These are phyloP conservation scores for Microdochium trichocladiopsis DNA, from an alignment of 2,329 filamentous ascomycete genomes.

Conservation along the genomic window DNA sequence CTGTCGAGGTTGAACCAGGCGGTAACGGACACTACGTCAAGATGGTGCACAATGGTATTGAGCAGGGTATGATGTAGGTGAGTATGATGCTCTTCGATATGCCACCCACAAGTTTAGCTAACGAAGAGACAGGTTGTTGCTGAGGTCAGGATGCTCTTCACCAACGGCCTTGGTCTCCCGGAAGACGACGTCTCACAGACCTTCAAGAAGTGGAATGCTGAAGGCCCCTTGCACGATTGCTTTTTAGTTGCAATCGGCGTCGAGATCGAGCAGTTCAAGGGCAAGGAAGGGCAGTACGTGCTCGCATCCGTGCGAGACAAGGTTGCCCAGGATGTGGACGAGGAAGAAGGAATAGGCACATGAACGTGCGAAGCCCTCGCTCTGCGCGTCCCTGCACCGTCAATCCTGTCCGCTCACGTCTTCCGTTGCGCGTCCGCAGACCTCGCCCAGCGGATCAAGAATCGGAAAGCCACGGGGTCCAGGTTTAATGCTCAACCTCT, in stretches of 20 bases:
- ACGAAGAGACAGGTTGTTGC: conserved; percentile 33
- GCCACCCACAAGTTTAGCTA: background rate
- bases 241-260: conserved; percentile 58
- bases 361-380: conserved; percentile 56
- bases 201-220: conserved; percentile 52
- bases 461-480: conserved; percentile 38
- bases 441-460: conserved; percentile 43
- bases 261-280: conserved; percentile 48
- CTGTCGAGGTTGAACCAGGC: conserved; percentile 50
- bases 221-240: conserved; percentile 49
- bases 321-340: conserved; percentile 62
- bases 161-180: conserved; percentile 46
- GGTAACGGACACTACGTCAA: conserved; percentile 67
- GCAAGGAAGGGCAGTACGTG: conserved; percentile 37
- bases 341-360: conserved; percentile 59
- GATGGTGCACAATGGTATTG: conserved; percentile 71
- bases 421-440: conserved; percentile 58
- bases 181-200: conserved; percentile 54
- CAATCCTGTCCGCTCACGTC: conserved; percentile 55
- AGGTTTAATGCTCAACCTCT: conserved; percentile 12
- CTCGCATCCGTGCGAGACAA: conserved; percentile 60
- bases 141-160: conserved; percentile 60
- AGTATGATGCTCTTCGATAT: background rate
- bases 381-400: conserved; percentile 57
- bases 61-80: conserved; percentile 60